Base-by-base conservation (phyloP, 148 eudicot genomes). In the Silene uniflora region DNA sequence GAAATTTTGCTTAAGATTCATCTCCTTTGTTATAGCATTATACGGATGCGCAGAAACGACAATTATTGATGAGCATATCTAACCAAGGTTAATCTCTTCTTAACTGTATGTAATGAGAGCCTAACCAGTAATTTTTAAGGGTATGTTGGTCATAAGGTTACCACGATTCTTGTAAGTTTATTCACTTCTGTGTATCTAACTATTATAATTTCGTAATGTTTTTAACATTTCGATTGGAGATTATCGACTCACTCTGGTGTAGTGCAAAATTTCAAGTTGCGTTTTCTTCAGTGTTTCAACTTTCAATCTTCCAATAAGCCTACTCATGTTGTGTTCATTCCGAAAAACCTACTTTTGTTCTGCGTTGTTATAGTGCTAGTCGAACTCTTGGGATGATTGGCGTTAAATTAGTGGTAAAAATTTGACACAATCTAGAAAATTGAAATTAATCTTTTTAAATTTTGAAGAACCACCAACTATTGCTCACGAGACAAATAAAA, bases 41-140 rank as follows among this genome's bases (percentile, higher is more conserved):
- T 47, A 77, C 75, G 72, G 69, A 49, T 49, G 73, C 69, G 78
- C 46, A 70, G 74, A 73, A 23, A 39, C 24, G 29, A 72, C 62
- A 24, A 23, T 35, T 39, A 6, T 17, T 19, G 16, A 61, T 25
- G 81, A 68, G 69, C 32, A 49, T 69, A 60, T 46, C 27, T 46
- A n/a, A 32, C 68, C 68, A 52, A 59, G 66, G 73, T 59, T 27
- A 8, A 7, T 39, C 56, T 44, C 58, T 66, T 58, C 61, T 64
- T 39, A 35, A 47, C 27, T 19, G 75, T 49, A 42, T 25, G 25
- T 21, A 23, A 25, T 39, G 44, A 25, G 71, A 54, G 32, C 72
- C 69, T 71, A 14, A 44, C 55, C 12, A 47, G 63, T 9, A 12
- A 27, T 16, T 10, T 70, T 73, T 25, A 23, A 58, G 10, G 62